phyloP scores from a whole-genome alignment of 306 rosid species.

The Citrullus amarus region DNA sequence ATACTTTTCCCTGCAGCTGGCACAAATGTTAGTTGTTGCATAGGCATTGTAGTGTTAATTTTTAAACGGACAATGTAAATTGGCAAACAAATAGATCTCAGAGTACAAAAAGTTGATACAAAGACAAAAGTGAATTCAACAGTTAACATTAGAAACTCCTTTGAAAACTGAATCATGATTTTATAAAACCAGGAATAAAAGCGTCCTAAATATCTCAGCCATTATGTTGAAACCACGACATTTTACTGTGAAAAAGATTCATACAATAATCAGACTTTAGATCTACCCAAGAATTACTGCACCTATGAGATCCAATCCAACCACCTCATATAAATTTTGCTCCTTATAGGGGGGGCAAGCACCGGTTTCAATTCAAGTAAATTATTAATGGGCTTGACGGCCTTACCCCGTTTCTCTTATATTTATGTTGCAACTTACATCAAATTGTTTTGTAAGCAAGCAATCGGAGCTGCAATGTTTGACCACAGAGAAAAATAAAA shows the following conservation, averaged over 20 bases:
- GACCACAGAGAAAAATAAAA: background rate
- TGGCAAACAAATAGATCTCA: background rate
- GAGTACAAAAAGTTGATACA: background rate
- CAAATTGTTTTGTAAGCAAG: background rate
- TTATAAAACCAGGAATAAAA: background rate
- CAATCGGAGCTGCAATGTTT: background rate
- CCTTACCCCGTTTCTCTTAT: background rate
- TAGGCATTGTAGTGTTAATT: background rate
- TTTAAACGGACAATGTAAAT: background rate
- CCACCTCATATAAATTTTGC: background rate
- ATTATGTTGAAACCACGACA: background rate
- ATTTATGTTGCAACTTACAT: background rate
- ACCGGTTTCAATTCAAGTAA: background rate
- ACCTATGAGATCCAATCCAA: background rate
- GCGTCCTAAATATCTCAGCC: background rate
- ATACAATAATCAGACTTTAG: background rate
- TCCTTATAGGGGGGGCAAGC: background rate
- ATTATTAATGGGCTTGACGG: background rate
- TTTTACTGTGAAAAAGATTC: background rate
- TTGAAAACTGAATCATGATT: background rate
- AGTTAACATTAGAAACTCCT: background rate
- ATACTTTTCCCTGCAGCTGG: background rate
- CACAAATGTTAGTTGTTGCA: background rate
- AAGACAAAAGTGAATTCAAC: background rate
- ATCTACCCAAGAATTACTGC: background rate